Evolutionary conservation across 805 yeast genomes (phyloP).

Genomic region (Torulaspora franciscae): DNA sequence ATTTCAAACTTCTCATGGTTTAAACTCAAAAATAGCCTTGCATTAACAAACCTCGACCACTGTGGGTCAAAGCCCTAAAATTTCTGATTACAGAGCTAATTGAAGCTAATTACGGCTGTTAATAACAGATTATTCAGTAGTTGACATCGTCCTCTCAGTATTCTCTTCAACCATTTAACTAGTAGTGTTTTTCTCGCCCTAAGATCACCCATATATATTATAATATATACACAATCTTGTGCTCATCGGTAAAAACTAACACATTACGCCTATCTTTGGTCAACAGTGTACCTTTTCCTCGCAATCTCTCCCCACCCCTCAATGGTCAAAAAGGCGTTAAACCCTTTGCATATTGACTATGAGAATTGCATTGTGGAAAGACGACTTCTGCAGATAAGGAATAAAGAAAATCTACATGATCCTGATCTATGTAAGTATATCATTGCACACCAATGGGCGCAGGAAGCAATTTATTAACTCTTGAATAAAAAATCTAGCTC

Average conservation of each 20-base stretch:
- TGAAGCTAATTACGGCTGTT: no score
- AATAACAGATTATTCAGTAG: no score
- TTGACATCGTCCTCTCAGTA: no score
- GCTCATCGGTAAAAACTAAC: no score
- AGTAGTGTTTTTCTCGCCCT: no score
- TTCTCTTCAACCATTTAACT: no score
- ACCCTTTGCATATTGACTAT: constrained; percentile 42
- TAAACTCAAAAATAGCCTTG: not conserved
- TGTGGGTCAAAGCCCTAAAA: not conserved
- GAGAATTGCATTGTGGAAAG: constrained; percentile 43
- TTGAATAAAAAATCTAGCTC: constrained; percentile 11
- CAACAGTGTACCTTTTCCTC: not conserved
- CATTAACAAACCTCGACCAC: not conserved
- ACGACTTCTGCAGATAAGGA: constrained; percentile 43
- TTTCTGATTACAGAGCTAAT: no score
- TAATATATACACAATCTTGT: no score
- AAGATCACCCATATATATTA: no score
- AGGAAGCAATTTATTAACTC: constrained; percentile 3
- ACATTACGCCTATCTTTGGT: not conserved
- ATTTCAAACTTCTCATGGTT: constrained; percentile 13
- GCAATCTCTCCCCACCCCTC: not conserved
- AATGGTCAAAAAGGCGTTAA: constrained; percentile 38
- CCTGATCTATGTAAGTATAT: constrained; percentile 27
- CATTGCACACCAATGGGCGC: not conserved
- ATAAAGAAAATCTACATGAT: constrained; percentile 17